Conservation (phyloP, 768 basidiomycete species). For the Ramaria sp. region DNA sequence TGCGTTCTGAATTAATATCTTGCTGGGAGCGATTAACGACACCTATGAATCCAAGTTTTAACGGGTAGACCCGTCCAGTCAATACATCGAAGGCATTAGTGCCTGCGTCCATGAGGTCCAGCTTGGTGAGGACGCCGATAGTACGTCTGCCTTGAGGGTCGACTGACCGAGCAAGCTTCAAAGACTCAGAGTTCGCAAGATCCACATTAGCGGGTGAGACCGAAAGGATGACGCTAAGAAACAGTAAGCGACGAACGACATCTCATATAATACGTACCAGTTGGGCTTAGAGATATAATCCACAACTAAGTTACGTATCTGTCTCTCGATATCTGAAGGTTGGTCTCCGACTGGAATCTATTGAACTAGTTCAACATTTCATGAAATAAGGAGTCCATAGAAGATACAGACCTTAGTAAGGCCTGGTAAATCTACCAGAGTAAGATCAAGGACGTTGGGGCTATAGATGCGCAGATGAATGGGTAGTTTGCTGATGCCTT, state of each 20-base stretch:
- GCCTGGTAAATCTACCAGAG: conserved; percentile 92
- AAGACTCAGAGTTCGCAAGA: conserved; percentile 94
- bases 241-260: neutral
- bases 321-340: conserved; percentile 94
- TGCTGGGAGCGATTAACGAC: conserved; percentile 97
- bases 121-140: conserved; percentile 92
- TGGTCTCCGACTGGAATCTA: conserved; percentile 96
- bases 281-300: conserved; percentile 97
- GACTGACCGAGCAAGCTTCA: conserved; percentile 91
- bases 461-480: conserved; percentile 95
- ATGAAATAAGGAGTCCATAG: neutral
- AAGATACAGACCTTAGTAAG: conserved; percentile 73
- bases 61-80: conserved; percentile 93
- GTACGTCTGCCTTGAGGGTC: conserved; percentile 95
- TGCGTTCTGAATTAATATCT: conserved; percentile 85
- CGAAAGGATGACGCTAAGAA: conserved; percentile 78
- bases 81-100: conserved; percentile 96
- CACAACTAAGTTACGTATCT: conserved; percentile 87
- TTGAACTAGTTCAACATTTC: neutral
- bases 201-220: conserved; percentile 98
- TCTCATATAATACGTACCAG: conserved; percentile 40
- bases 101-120: conserved; percentile 98
- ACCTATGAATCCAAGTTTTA: conserved; percentile 97
- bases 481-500: conserved; percentile 92
- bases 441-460: conserved; percentile 90